Percentiles rank a stretch among this genome's conserved stretches.
Evolutionary conservation across 2,329 filamentous ascomycete species (phyloP).

Genomic region (Passalora sequoiae): DNA sequence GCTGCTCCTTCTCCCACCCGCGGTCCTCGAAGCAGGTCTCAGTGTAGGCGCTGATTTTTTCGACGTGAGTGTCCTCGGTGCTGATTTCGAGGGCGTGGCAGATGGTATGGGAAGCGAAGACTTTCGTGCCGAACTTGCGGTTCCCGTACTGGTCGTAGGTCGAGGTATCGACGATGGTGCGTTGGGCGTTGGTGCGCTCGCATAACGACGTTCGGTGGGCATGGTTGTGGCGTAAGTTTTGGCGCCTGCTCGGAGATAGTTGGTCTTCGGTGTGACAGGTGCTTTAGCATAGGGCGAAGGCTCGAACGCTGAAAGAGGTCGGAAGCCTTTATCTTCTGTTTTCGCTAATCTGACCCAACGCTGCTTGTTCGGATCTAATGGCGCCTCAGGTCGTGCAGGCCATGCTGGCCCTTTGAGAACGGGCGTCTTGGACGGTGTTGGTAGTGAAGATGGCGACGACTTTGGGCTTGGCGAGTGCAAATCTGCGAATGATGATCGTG

Average conservation of each 20-base stretch:
- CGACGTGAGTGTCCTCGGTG: conserved; percentile 6
- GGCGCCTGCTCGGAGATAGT: conserved; percentile 23
- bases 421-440: conserved; percentile 17
- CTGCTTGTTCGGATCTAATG: conserved; percentile 21
- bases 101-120: conserved; percentile 24
- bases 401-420: conserved; percentile 4
- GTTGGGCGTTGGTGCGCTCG: conserved; percentile 12
- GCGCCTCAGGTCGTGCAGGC: conserved; percentile 17
- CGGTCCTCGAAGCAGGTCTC: conserved; percentile 13
- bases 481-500: conserved; percentile 17
- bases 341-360: conserved; percentile 24
- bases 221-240: conserved; percentile 9
- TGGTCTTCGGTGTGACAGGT: conserved; percentile 28
- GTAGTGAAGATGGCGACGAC: conserved; percentile 22
- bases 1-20: conserved; percentile 20
- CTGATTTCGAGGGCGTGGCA: conserved; percentile 9
- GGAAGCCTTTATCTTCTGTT: conserved; percentile 26
- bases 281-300: conserved; percentile 33
- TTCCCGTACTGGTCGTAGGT: conserved; percentile 14
- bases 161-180: conserved; percentile 20
- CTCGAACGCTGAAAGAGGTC: conserved; percentile 32
- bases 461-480: conserved; percentile 11
- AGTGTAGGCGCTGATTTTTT: conserved; percentile 20
- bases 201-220: conserved; percentile 5
- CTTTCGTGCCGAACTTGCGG: conserved; percentile 12